Evolutionary conservation across 2,329 filamentous ascomycete genomes (phyloP).

Genomic region (Pyrenochaeta sp.): DNA sequence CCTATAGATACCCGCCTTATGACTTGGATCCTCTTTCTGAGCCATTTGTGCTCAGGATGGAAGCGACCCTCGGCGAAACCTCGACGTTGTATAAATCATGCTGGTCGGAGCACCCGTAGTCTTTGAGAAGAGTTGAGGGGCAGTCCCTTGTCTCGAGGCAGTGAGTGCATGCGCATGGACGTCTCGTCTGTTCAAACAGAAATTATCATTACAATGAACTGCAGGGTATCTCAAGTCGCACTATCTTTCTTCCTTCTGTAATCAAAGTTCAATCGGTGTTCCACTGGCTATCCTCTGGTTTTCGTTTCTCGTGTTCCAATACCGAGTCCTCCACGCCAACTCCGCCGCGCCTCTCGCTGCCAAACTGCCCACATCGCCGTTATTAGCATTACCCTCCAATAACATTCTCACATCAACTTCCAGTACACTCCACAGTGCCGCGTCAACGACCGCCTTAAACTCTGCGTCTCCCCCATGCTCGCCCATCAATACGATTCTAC

Average conservation of each 20-base stretch:
- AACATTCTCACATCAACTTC: conserved; percentile 28
- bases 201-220: not conserved
- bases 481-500: conserved; percentile 33
- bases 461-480: conserved; percentile 29
- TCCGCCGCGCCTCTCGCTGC: conserved; percentile 36
- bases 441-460: conserved; percentile 29
- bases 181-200: not conserved
- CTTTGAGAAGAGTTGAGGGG: too few species aligned
- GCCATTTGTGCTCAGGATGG: too few species aligned
- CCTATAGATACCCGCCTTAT: too few species aligned
- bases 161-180: too few species aligned
- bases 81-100: too few species aligned
- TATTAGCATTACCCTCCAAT: conserved; percentile 12
- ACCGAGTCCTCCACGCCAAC: conserved; percentile 17
- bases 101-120: too few species aligned
- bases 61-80: too few species aligned
- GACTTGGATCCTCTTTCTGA: too few species aligned
- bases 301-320: not conserved
- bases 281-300: not conserved
- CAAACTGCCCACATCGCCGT: conserved; percentile 16
- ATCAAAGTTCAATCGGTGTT: not conserved
- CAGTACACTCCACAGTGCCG: conserved; percentile 27
- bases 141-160: too few species aligned
- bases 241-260: not conserved
- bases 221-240: not conserved